phyloP scores from a whole-genome alignment of 148 eudicot genomes.

The Camellia japonica region DNA sequence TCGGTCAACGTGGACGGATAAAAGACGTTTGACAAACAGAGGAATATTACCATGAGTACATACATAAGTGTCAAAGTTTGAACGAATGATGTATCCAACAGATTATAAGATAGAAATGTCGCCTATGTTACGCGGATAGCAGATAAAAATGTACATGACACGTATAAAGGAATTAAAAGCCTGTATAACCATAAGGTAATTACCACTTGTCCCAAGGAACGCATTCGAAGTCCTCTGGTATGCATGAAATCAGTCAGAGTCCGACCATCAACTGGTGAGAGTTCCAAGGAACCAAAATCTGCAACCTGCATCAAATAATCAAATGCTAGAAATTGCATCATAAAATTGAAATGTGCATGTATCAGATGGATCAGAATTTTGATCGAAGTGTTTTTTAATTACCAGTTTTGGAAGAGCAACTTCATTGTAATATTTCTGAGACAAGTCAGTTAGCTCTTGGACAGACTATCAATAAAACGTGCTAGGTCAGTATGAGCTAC shows the following conservation, averaged over 20 bases:
- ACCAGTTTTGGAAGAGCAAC: conserved; percentile 99
- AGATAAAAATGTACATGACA: background rate
- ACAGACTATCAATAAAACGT: conserved; percentile 55
- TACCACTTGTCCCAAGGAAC: conserved; percentile 96
- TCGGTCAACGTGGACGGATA: background rate
- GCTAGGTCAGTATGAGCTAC: conserved; percentile 16
- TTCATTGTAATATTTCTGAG: conserved; percentile 87
- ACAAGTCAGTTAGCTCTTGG: conserved; percentile 77
- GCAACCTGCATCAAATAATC: conserved; percentile 64
- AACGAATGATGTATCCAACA: background rate
- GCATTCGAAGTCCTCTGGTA: conserved; percentile 98
- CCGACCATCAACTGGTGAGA: conserved; percentile 99
- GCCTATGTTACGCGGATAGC: background rate
- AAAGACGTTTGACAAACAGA: background rate
- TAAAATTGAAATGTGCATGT: conserved; percentile 7
- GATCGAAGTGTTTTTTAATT: conserved; percentile 17
- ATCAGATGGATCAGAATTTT: background rate
- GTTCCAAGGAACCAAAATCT: conserved; percentile 99
- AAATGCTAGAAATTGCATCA: conserved; percentile 10
- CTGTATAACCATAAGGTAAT: conserved; percentile 25
- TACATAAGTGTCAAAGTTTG: background rate
- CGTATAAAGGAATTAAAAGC: background rate
- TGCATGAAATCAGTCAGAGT: conserved; percentile 99
- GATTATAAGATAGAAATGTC: background rate
- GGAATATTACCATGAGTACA: background rate